Conservation (phyloP, 192 early-diverging fungal species). For the Mortierella antarctica region DNA sequence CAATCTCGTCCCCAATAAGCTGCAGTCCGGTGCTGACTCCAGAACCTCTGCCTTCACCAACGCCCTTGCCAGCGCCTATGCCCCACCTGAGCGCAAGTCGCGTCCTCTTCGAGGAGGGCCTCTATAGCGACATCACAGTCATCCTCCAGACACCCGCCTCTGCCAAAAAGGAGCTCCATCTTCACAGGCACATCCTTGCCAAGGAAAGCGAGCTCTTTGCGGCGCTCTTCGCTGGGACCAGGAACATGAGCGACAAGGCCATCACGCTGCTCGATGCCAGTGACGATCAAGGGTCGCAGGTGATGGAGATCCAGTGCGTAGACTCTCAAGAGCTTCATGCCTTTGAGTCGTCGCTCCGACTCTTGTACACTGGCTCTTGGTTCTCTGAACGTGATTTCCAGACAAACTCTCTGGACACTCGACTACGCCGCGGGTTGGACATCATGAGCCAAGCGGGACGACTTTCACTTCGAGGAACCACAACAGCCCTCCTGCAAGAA, state of each 20-base stretch:
- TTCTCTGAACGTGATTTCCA: constrained; percentile 53
- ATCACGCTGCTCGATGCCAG: constrained; percentile 25
- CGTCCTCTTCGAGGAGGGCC: constrained; percentile 48
- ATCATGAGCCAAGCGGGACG: constrained; percentile 51
- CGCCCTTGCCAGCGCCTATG: constrained; percentile 28
- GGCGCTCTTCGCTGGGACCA: constrained; percentile 26
- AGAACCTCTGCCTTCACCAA: constrained; percentile 34
- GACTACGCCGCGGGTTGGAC: constrained; percentile 45
- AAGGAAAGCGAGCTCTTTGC: constrained; percentile 47
- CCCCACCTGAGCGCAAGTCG: constrained; percentile 49
- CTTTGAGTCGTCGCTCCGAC: constrained; percentile 37
- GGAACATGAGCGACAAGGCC: constrained; percentile 32
- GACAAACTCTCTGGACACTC: constrained; percentile 36
- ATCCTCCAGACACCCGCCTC: constrained; percentile 39
- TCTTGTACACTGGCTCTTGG: constrained; percentile 49
- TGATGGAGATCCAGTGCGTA: constrained; percentile 43
- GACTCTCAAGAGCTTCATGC: constrained; percentile 51
- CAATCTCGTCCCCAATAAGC: constrained; percentile 30
- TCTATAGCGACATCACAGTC: constrained; percentile 47
- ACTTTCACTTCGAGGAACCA: constrained; percentile 34
- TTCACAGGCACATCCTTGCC: constrained; percentile 40
- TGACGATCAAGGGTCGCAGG: constrained; percentile 33
- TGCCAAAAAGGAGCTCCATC: constrained; percentile 35
- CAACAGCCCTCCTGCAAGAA: constrained; percentile 42
- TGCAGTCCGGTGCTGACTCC: constrained; percentile 38